Base-by-base conservation (phyloP, 164 flowering plant genomes). In the Nymphaea colorata region DNA sequence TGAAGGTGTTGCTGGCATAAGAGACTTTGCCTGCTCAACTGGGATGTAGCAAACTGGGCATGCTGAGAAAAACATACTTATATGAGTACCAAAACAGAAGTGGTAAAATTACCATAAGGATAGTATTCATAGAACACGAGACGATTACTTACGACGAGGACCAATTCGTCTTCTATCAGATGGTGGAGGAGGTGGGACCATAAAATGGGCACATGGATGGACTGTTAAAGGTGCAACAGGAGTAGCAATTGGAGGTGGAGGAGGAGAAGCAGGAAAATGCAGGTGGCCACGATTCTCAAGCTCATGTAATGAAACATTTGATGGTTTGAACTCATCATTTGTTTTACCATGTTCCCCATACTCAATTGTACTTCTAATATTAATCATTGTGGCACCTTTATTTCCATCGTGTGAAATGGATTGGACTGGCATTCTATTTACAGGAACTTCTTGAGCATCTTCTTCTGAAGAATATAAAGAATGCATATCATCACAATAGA, bases 11-110 rank as follows among this genome's bases (percentile, higher is more conserved):
- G 68, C 76, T 45, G 98, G 97, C 92, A 94, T 88, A 45, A 77
- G 72, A 59, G 84, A 76, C 11, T 82, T 79, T 61, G 97, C 97
- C 73, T 89, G 82, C 62, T 88, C 95, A 75, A 82, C 88, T 43
- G 95, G 86, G 63, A 88, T 64, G 70, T 94, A 94, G 74, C 98
- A 94, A 55, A 94, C 97, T n/a, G 95, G 89, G 70, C 98, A 94
- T 62, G 98, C 98, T 93, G 91, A 67, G 65, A 25, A 55, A 61
- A 62, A 67, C 42, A 41, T 8, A 8, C 41, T 10, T 11, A 61
- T 11, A 61, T 61, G n/a, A 61, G 64, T 61, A 2, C 10, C 61
- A 18, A 11, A 63, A n/a, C 17, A 11, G n/a, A 7, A 11, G 41
- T n/a, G n/a, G 3, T 61, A 61, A 55, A n/a, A 36, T 11, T 61